Evolutionary conservation across 768 basidiomycete species (phyloP).

Genomic region (Phanerochaete sordida): DNA sequence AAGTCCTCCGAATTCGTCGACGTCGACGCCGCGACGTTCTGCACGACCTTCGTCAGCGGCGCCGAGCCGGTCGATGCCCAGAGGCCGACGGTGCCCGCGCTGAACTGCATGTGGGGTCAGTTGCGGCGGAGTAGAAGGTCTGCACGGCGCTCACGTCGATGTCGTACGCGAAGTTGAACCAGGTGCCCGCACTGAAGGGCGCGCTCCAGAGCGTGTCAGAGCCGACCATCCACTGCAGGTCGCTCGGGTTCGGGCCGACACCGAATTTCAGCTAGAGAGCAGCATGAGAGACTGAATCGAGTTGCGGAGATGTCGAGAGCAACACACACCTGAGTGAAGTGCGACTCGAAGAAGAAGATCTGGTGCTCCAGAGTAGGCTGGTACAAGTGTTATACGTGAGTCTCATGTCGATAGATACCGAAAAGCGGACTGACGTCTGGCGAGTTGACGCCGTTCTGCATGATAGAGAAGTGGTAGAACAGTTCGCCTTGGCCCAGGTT

Average conservation of each 20-base stretch:
- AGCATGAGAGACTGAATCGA: not conserved
- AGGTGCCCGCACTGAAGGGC: slow-evolving; percentile 47
- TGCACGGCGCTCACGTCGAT: slow-evolving; percentile 51
- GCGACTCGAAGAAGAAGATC: slow-evolving; percentile 60
- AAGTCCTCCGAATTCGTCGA: slow-evolving; percentile 59
- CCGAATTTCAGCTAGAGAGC: slow-evolving; percentile 51
- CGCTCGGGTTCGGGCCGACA: slow-evolving; percentile 42
- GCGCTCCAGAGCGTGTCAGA: slow-evolving; percentile 42
- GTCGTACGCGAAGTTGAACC: slow-evolving; percentile 68
- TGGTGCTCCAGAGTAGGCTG: slow-evolving; percentile 57
- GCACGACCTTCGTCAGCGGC: slow-evolving; percentile 47
- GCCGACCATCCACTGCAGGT: slow-evolving; percentile 51
- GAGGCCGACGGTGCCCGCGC: slow-evolving; percentile 48
- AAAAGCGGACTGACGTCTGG: slow-evolving; percentile 39
- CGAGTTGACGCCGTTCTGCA: slow-evolving; percentile 42
- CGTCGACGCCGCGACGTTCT: slow-evolving; percentile 44
- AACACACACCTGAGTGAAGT: slow-evolving; percentile 52
- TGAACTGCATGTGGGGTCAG: slow-evolving; percentile 38
- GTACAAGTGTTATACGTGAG: not conserved
- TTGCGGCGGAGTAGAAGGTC: not conserved
- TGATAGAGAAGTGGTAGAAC: slow-evolving; percentile 63
- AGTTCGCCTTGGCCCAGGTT: slow-evolving; percentile 56
- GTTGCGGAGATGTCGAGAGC: not conserved
- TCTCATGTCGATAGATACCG: not conserved
- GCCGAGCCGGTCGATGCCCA: slow-evolving; percentile 50